Evolutionary conservation across 2,329 filamentous ascomycete species (phyloP).

Genomic region (Diaporthe nobilis): DNA sequence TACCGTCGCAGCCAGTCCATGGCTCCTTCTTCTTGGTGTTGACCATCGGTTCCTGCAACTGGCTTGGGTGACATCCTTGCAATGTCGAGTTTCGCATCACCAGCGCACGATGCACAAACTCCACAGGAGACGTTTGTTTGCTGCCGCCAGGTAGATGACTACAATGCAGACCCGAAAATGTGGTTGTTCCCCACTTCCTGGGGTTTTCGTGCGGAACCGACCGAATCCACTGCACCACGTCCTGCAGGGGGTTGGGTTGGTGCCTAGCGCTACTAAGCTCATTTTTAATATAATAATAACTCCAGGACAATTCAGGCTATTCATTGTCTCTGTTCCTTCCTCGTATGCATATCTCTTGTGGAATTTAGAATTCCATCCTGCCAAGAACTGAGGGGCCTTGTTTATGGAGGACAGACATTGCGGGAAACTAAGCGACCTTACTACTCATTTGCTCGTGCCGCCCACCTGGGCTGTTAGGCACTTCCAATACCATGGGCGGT

Average conservation of each 20-base stretch:
- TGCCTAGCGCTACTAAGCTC: background rate
- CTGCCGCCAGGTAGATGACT: background rate
- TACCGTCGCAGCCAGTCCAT: slow-evolving; percentile 34
- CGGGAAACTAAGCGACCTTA: background rate
- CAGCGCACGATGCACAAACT: too few relatives aligned
- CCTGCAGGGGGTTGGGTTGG: background rate
- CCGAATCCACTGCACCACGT: background rate
- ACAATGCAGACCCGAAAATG: background rate
- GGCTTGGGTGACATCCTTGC: background rate
- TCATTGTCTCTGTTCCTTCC: background rate
- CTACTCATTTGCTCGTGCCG: background rate
- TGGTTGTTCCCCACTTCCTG: background rate
- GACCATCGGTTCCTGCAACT: background rate
- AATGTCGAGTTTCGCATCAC: background rate
- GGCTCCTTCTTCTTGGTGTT: background rate
- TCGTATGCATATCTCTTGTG: background rate
- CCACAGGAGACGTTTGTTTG: background rate
- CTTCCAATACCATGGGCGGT: background rate
- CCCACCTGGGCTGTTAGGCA: background rate
- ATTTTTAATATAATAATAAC: too few relatives aligned
- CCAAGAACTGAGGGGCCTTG: background rate
- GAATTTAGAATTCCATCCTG: background rate
- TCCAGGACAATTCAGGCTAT: background rate
- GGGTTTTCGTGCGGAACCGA: background rate
- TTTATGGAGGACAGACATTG: background rate